Conservation (phyloP, 805 yeast species). For the Metschnikowia koreensis region DNA sequence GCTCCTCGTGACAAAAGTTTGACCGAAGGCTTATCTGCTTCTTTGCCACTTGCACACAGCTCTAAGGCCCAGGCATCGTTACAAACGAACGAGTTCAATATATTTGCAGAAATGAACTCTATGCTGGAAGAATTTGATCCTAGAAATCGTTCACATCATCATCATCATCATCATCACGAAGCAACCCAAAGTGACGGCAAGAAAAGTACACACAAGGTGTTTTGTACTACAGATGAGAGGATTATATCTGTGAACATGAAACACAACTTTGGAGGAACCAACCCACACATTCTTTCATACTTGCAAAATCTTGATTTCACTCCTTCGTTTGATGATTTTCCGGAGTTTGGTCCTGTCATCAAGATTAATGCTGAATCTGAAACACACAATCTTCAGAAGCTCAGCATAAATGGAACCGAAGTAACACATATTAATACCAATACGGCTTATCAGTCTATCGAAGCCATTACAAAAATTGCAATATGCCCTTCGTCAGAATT, state of each 20-base stretch:
- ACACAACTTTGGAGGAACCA: constrained; percentile 67
- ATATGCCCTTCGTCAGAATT: constrained; percentile 61
- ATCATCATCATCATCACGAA: constrained; percentile 13
- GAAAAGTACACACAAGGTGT: constrained; percentile 31
- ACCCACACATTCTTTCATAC: constrained; percentile 59
- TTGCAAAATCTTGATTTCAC: constrained; percentile 52
- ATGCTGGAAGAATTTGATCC: constrained; percentile 21
- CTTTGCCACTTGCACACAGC: constrained; percentile 29
- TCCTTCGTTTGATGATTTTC: constrained; percentile 57
- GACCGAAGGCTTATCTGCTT: neutral
- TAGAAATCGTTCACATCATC: constrained; percentile 14
- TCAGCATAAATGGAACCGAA: constrained; percentile 1
- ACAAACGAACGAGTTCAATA: constrained; percentile 42
- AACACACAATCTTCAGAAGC: neutral
- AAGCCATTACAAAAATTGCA: constrained; percentile 52
- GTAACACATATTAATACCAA: constrained; percentile 51
- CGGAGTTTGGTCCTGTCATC: constrained; percentile 58
- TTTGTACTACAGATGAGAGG: constrained; percentile 31
- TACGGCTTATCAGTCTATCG: constrained; percentile 36
- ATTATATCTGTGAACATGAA: constrained; percentile 35
- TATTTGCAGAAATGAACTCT: constrained; percentile 45
- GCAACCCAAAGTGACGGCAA: constrained; percentile 14
- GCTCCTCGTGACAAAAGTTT: neutral
- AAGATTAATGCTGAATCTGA: constrained; percentile 10
- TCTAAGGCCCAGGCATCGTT: constrained; percentile 35